A percentile compares a stretch with the other conserved stretches of the same genome.
phyloP scores from a whole-genome alignment of 78 protist species.

The Planoprotostelium fungivorum region DNA sequence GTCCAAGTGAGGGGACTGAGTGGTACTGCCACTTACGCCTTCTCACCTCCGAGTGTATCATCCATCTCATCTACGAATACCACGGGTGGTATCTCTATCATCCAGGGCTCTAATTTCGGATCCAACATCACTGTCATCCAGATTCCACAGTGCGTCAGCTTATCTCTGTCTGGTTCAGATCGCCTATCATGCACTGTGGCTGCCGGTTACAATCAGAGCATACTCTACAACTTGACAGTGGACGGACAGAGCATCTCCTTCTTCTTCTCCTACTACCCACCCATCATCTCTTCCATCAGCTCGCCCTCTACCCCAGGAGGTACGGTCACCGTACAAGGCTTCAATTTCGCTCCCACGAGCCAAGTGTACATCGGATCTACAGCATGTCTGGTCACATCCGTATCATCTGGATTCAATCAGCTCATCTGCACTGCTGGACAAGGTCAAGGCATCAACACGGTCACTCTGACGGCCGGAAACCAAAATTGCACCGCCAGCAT shows the following conservation, averaged over 20 bases:
- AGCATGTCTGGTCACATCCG: background rate
- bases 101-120: background rate
- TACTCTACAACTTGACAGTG: no score
- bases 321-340: background rate
- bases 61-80: background rate
- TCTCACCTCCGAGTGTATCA: background rate
- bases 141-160: background rate
- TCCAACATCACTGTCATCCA: no score
- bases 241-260: background rate
- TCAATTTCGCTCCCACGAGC: background rate
- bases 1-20: background rate
- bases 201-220: background rate
- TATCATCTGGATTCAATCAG: no score
- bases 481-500: no score
- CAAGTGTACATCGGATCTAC: background rate
- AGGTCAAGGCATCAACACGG: no score
- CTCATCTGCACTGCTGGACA: no score
- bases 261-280: background rate
- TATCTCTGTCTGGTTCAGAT: no score
- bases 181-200: background rate
- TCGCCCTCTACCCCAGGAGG: background rate
- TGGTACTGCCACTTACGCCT: background rate
- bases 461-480: no score
- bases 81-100: background rate
- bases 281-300: background rate